Conservation (phyloP, 2,329 filamentous ascomycete genomes). For the Chrysosporium keratinophilum region DNA sequence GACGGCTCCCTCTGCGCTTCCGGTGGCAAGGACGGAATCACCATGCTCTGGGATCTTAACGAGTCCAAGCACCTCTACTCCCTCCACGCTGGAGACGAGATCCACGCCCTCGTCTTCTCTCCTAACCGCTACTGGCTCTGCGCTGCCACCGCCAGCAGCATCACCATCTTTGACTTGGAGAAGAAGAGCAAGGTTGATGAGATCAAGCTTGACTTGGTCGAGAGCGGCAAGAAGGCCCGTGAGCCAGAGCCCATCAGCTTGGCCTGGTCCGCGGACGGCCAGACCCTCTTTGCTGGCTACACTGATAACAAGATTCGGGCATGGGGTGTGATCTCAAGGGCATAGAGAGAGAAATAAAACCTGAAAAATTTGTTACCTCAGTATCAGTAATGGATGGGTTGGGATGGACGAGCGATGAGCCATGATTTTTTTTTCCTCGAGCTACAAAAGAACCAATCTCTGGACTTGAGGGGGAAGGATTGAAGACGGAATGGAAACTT, state of each 20-base stretch:
- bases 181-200: constrained; percentile 99
- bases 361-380: constrained; percentile 26
- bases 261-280: constrained; percentile 95
- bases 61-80: constrained; percentile 99
- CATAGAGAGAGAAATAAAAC: constrained; percentile 43
- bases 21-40: constrained; percentile 98
- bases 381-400: constrained; percentile 18
- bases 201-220: constrained; percentile 95
- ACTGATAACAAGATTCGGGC: constrained; percentile 98
- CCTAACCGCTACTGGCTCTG: constrained; percentile 99
- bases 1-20: constrained; percentile 98
- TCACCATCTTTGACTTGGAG: constrained; percentile 99
- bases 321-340: constrained; percentile 95
- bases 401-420: constrained; percentile 35
- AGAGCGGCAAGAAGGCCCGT: constrained; percentile 96
- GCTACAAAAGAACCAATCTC: background rate
- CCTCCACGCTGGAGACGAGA: constrained; percentile 98
- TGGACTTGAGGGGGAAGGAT: background rate
- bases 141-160: constrained; percentile 90
- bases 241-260: constrained; percentile 96
- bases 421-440: constrained; percentile 24
- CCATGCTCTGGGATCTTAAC: constrained; percentile 99
- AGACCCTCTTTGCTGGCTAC: constrained; percentile 99
- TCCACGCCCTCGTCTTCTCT: constrained; percentile 99
- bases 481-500: constrained; percentile 4